A percentile compares a stretch with the other conserved stretches of the same genome.
These are phyloP conservation scores for Taiozyma onychis DNA, from an alignment of 1,139 yeast genomes.

Conservation along the genomic window DNA sequence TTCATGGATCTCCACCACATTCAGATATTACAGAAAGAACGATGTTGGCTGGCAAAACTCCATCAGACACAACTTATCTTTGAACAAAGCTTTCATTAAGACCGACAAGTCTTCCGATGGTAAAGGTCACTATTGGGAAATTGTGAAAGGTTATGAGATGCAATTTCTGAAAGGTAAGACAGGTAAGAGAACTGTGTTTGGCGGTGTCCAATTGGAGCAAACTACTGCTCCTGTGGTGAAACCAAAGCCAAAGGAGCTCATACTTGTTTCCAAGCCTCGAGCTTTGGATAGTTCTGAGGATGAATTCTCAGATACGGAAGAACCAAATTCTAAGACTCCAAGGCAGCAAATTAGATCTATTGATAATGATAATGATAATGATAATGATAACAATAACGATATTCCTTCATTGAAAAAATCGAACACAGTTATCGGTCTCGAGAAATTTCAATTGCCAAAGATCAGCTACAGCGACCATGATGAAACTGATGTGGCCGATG, in stretches of 20 bases:
- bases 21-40: constrained; percentile 74
- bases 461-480: constrained; percentile 4
- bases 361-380: constrained; percentile 15
- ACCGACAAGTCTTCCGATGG: constrained; percentile 93
- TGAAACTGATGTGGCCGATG: constrained; percentile 7
- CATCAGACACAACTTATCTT: constrained; percentile 76
- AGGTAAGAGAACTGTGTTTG: constrained; percentile 31
- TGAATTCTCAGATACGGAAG: constrained; percentile 18
- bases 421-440: constrained; percentile 32
- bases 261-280: neutral
- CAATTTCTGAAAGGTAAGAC: constrained; percentile 68
- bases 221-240: neutral
- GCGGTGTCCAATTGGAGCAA: constrained; percentile 9
- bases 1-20: constrained; percentile 86
- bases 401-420: constrained; percentile 27
- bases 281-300: constrained; percentile 16
- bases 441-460: constrained; percentile 16
- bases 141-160: constrained; percentile 75
- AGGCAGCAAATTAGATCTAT: constrained; percentile 16
- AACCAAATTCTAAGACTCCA: constrained; percentile 17
- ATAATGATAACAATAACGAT: constrained; percentile 10
- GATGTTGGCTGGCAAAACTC: constrained; percentile 96
- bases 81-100: constrained; percentile 84
- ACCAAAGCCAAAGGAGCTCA: neutral
- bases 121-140: constrained; percentile 96